These are phyloP conservation scores for Phyllachora maydis DNA, from an alignment of 2,329 filamentous ascomycete species.

Conservation along the genomic window DNA sequence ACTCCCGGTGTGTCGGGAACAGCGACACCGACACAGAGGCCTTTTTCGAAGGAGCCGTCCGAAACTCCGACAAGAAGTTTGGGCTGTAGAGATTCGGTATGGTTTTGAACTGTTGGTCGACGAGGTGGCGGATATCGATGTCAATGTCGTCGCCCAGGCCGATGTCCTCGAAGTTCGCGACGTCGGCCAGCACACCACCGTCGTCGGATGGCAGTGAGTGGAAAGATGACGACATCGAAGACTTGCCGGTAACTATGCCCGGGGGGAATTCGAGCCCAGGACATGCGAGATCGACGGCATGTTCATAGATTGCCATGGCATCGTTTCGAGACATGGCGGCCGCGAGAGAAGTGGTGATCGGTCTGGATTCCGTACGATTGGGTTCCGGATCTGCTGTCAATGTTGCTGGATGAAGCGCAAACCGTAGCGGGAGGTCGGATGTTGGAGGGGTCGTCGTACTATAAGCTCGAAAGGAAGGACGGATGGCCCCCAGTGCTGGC, in stretches of 20 bases:
- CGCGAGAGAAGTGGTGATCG: not conserved
- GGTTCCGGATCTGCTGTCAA: conserved; percentile 1
- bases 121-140: conserved; percentile 12
- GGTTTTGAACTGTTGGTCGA: conserved; percentile 14
- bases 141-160: conserved; percentile 47
- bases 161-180: conserved; percentile 83
- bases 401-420: no score
- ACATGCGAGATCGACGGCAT: conserved; percentile 16
- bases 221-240: conserved; percentile 78
- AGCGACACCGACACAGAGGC: conserved; percentile 9
- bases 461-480: no score
- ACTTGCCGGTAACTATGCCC: conserved; percentile 66
- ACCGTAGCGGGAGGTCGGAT: no score
- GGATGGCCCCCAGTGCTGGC: no score
- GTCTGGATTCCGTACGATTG: not conserved
- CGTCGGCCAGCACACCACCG: conserved; percentile 47
- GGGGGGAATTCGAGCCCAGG: conserved; percentile 45
- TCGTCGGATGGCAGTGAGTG: conserved; percentile 62
- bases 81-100: conserved; percentile 26
- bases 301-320: conserved; percentile 21
- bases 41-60: conserved; percentile 10
- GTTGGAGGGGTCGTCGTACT: no score
- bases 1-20: conserved; percentile 11
- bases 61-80: conserved; percentile 20
- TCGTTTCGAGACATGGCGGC: conserved; percentile 1